Base-by-base conservation (phyloP, 2,329 filamentous ascomycete species). In the Fusarium compactum region DNA sequence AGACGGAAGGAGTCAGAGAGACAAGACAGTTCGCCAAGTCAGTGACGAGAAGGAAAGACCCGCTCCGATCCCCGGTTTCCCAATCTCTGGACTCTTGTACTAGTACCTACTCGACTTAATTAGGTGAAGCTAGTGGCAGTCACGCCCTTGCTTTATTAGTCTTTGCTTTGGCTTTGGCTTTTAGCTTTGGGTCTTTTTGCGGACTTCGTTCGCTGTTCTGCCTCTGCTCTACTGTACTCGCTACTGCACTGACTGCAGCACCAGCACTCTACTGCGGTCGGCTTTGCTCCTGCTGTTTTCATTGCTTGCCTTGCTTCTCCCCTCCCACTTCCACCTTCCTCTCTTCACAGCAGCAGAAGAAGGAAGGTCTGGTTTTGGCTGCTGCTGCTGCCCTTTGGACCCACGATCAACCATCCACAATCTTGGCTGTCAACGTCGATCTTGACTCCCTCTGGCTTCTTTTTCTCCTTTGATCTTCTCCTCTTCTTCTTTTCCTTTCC, bases 391-490 rank as follows among this genome's bases (percentile, higher is more conserved):
- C 34, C 50, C 34, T 53, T 53, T 67, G 67, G 69, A 72, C 69
- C 69, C 69, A 71, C 69, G 65, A 71, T 65, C 58, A 71, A 67
- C 67, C 59, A 54, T 53, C 55, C 59, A 53, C 54, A 56, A 47
- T 56, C 69, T 71, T 55, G 67, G 54, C 60, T 53, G 58, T 62
- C 68, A 58, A 66, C 70, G 70, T 71, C 59, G 69, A 72, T 72
- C 69, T 72, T 67, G 62, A 65, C 62, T 63, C 54, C 48, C 60
- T 63, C 57, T 65, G 59, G 58, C 72, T 68, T 61, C 65, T 53
- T 63, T 62, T 61, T 64, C 62, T 62, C 67, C 61, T 68, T 60
- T 50, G 62, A 52, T 44, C 59, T 68, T 62, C 58, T 32, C 55
- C 58, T 45, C 25, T 57, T 51, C 41, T 38, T 32, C 34, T 22